Evolutionary conservation across 2,329 filamentous ascomycete genomes (phyloP).

Genomic region (Aureobasidium subglaciale): DNA sequence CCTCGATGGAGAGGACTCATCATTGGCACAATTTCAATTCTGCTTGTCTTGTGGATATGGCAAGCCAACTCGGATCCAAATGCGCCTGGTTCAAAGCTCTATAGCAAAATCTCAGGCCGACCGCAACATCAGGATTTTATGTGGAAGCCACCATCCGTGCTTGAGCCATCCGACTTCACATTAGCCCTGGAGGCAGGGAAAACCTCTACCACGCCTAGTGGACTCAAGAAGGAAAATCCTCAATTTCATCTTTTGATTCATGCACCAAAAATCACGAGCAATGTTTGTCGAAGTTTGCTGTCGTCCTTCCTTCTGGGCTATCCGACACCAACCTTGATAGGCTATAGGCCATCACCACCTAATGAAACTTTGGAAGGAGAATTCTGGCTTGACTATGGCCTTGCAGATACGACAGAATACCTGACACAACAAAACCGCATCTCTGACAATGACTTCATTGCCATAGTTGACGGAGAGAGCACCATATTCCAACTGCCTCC

Average conservation of each 20-base stretch:
- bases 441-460: background rate
- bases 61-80: conserved; percentile 6
- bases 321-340: conserved; percentile 11
- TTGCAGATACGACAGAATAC: background rate
- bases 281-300: conserved; percentile 10
- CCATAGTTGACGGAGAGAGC: conserved; percentile 10
- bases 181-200: conserved; percentile 1
- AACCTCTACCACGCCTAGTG: background rate
- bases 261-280: conserved; percentile 10
- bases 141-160: background rate
- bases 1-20: conserved; percentile 14
- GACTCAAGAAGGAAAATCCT: conserved; percentile 11
- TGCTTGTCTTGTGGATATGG: conserved; percentile 12
- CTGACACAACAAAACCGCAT: background rate
- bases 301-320: conserved; percentile 7
- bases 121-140: background rate
- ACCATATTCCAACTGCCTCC: conserved; percentile 9
- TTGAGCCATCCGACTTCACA: conserved; percentile 4
- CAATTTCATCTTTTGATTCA: conserved; percentile 14
- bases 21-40: background rate
- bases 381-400: conserved; percentile 11
- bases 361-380: conserved; percentile 2
- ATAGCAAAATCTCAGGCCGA: conserved; percentile 9
- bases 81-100: conserved; percentile 5
- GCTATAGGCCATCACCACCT: background rate